phyloP scores from a whole-genome alignment of 2,329 filamentous ascomycete species.

The Aspergillus fijiensis region DNA sequence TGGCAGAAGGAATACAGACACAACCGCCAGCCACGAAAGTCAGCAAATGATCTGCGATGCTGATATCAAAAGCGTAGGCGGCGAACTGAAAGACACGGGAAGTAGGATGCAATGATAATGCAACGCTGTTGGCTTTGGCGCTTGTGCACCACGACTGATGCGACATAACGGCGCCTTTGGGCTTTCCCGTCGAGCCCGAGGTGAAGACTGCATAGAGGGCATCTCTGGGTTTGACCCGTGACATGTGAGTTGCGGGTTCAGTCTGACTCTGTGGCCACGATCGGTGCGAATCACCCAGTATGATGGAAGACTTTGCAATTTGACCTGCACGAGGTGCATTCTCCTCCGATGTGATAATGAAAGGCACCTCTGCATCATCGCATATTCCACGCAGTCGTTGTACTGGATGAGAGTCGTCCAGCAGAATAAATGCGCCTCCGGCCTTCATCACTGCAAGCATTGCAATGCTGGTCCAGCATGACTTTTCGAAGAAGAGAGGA shows the following conservation, averaged over 20 bases:
- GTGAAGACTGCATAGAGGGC: conserved; percentile 16
- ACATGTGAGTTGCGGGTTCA: background rate
- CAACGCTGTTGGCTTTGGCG: background rate
- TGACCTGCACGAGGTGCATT: background rate
- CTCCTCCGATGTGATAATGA: background rate
- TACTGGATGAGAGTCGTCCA: background rate
- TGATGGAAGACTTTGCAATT: background rate
- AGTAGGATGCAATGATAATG: background rate
- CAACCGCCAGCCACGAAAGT: background rate
- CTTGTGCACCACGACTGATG: background rate
- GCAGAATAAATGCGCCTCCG: background rate
- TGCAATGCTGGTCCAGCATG: background rate
- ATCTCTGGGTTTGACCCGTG: background rate
- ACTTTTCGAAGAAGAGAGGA: background rate
- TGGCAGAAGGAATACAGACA: background rate
- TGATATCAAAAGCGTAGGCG: background rate
- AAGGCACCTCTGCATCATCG: background rate
- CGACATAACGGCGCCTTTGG: conserved; percentile 11
- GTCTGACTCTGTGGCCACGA: background rate
- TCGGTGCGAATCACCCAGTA: background rate
- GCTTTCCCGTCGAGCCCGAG: conserved; percentile 9
- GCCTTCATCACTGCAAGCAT: background rate
- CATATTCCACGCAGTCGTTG: background rate
- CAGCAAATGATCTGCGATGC: background rate
- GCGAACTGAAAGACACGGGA: background rate